These are phyloP conservation scores for Coelastrella sp. DNA, from an alignment of 139 green algal genomes.

Conservation along the genomic window DNA sequence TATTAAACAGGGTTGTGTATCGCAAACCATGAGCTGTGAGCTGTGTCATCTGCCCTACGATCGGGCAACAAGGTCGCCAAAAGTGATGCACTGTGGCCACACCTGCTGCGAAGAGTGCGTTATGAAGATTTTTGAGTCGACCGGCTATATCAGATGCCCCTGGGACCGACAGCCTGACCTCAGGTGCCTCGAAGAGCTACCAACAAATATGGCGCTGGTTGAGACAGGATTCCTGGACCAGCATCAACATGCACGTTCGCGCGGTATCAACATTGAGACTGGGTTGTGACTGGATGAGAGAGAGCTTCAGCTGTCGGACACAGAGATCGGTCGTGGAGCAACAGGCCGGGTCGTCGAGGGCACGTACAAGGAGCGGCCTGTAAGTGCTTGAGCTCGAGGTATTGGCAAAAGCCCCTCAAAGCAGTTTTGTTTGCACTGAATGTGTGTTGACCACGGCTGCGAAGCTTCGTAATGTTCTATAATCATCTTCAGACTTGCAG, in stretches of 20 bases:
- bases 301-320: not conserved
- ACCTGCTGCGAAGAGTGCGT: too few relatives aligned
- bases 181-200: too few relatives aligned
- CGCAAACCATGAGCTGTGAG: too few relatives aligned
- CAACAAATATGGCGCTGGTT: not conserved
- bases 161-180: too few relatives aligned
- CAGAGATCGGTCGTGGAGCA: not conserved
- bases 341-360: not conserved
- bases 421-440: not conserved
- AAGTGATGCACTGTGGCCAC: too few relatives aligned
- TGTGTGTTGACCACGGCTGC: not conserved
- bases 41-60: too few relatives aligned
- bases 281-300: not conserved
- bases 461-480: not conserved
- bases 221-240: not conserved
- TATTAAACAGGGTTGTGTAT: too few relatives aligned
- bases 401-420: not conserved
- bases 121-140: too few relatives aligned
- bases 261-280: not conserved
- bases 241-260: not conserved
- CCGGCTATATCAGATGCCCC: too few relatives aligned
- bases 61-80: too few relatives aligned
- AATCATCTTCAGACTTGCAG: too few relatives aligned
- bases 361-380: not conserved
- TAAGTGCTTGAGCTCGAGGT: not conserved